Percentiles rank a stretch among this genome's conserved stretches.
These are phyloP conservation scores for Penicillium ochrochloron DNA, from an alignment of 495 filamentous ascomycete species.

Conservation along the genomic window DNA sequence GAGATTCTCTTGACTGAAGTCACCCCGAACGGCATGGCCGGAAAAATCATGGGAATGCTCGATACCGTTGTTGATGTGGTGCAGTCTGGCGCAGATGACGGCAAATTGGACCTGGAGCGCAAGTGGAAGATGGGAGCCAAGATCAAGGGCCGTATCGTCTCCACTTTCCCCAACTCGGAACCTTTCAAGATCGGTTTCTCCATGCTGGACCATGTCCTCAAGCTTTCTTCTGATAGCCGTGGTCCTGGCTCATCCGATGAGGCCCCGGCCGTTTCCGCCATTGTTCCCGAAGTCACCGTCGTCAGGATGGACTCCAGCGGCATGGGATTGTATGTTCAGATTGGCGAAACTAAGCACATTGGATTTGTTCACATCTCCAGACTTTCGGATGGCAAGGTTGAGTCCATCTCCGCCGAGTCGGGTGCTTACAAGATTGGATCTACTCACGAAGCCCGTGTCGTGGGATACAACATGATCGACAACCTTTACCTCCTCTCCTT, in stretches of 20 bases:
- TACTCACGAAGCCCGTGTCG: slow-evolving; percentile 75
- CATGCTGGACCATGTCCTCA: slow-evolving; percentile 78
- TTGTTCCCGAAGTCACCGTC: slow-evolving; percentile 76
- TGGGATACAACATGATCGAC: slow-evolving; percentile 86
- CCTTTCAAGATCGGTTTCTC: slow-evolving; percentile 85
- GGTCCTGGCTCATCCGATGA: slow-evolving; percentile 52
- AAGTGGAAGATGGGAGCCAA: slow-evolving; percentile 82
- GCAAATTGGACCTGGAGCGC: slow-evolving; percentile 65
- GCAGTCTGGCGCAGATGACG: slow-evolving; percentile 75
- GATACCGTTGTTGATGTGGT: slow-evolving; percentile 88
- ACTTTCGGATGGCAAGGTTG: slow-evolving; percentile 84
- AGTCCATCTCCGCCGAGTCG: slow-evolving; percentile 71
- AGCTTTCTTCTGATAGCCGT: slow-evolving; percentile 58
- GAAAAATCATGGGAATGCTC: slow-evolving; percentile 90
- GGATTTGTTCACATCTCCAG: slow-evolving; percentile 95
- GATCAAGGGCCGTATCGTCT: slow-evolving; percentile 83
- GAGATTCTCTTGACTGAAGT: slow-evolving; percentile 83
- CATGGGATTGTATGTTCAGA: slow-evolving; percentile 78
- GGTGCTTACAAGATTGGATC: slow-evolving; percentile 79
- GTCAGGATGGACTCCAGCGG: slow-evolving; percentile 70
- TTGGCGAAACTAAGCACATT: slow-evolving; percentile 71
- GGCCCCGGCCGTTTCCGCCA: slow-evolving; percentile 72
- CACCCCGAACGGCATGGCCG: slow-evolving; percentile 61
- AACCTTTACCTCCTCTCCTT: slow-evolving; percentile 85
- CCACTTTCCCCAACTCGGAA: slow-evolving; percentile 77